These are phyloP conservation scores for Penicillium sp. DNA, from an alignment of 2,329 filamentous ascomycete species.

Conservation along the genomic window DNA sequence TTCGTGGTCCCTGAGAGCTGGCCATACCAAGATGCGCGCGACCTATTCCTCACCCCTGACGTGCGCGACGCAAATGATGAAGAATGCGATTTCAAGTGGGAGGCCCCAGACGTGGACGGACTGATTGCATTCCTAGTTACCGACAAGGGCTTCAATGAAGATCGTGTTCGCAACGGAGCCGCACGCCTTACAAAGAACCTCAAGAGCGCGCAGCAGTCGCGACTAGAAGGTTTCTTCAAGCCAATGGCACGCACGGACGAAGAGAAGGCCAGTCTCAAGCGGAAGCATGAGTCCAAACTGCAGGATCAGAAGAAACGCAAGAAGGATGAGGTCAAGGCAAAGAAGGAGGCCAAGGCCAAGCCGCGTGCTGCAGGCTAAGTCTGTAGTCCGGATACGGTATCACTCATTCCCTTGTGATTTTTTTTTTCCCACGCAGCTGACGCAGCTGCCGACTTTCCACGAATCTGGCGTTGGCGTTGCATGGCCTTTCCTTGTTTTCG, in stretches of 20 bases:
- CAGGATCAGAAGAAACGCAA: conserved; percentile 92
- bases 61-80: conserved; percentile 77
- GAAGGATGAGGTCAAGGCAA: conserved; percentile 92
- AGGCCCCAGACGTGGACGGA: conserved; percentile 83
- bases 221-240: conserved; percentile 96
- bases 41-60: conserved; percentile 87
- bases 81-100: conserved; percentile 97
- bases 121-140: conserved; percentile 83
- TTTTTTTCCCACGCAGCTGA: not conserved
- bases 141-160: conserved; percentile 96
- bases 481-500: conserved; percentile 5
- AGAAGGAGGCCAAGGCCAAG: conserved; percentile 84
- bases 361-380: conserved; percentile 60
- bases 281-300: conserved; percentile 88
- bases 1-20: conserved; percentile 91
- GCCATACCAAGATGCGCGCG: conserved; percentile 87
- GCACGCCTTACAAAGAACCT: conserved; percentile 80
- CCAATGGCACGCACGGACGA: conserved; percentile 80
- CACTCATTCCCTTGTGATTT: not conserved
- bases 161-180: conserved; percentile 76
- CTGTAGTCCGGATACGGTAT: not conserved
- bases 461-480: conserved; percentile 17
- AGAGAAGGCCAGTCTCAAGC: conserved; percentile 78
- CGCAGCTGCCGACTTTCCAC: conserved; percentile 7
- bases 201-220: conserved; percentile 83